Evolutionary conservation across 2,329 filamentous ascomycete genomes (phyloP).

Genomic region (Leptographium flavum): DNA sequence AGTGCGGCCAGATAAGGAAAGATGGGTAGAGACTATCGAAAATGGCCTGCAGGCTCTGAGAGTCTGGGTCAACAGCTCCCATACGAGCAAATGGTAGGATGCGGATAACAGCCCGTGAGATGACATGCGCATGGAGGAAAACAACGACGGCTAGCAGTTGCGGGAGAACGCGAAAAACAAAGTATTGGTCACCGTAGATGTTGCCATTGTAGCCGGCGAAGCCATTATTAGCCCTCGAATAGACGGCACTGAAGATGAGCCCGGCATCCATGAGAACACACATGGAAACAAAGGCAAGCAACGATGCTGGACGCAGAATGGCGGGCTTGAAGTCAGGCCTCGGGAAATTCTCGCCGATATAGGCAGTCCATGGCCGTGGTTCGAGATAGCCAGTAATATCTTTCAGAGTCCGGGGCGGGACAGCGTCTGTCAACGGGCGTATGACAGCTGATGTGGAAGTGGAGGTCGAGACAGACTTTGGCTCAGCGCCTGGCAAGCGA

Average conservation of each 20-base stretch:
- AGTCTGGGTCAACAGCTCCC: conserved; percentile 41
- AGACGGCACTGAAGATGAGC: conserved; percentile 59
- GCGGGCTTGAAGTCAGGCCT: conserved; percentile 52
- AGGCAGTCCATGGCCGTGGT: no score
- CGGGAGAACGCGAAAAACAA: conserved; percentile 74
- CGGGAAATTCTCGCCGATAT: conserved; percentile 16
- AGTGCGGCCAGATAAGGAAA: conserved; percentile 47
- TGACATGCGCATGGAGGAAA: conserved; percentile 62
- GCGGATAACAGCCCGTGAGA: conserved; percentile 62
- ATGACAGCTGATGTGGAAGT: no score
- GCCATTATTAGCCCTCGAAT: conserved; percentile 47
- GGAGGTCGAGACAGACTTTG: no score
- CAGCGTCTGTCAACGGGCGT: no score
- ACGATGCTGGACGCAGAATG: conserved; percentile 52
- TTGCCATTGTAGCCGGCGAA: conserved; percentile 50
- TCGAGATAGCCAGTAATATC: no score
- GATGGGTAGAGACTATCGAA: conserved; percentile 56
- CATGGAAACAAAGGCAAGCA: conserved; percentile 44
- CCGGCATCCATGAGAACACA: conserved; percentile 57
- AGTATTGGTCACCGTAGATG: conserved; percentile 63
- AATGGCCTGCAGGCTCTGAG: conserved; percentile 46
- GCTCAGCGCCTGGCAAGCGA: no score
- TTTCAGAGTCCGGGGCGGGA: no score
- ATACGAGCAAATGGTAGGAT: conserved; percentile 68
- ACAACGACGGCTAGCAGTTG: conserved; percentile 59